Percentiles rank a stretch among this genome's conserved stretches.
Evolutionary conservation across 164 flowering plant genomes (phyloP).

Genomic region (Dillenia turbinata): DNA sequence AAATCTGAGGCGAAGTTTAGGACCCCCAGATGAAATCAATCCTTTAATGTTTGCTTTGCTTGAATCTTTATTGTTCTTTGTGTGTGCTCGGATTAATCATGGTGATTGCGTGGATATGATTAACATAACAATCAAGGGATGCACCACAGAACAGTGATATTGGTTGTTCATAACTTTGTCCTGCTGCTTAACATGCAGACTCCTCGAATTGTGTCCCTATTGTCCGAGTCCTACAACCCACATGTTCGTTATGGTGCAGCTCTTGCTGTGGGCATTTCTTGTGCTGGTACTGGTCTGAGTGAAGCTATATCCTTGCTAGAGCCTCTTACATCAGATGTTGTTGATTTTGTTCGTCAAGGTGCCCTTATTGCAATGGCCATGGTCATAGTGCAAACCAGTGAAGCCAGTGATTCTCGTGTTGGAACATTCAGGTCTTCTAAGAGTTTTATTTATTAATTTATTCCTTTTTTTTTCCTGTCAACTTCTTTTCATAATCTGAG

Average conservation of each 20-base stretch:
- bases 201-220: constrained; percentile 90
- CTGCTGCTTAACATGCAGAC: constrained; percentile 49
- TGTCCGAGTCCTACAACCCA: constrained; percentile 98
- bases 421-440: constrained; percentile 79
- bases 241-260: constrained; percentile 99
- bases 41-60: too few species aligned
- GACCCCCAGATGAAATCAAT: too few species aligned
- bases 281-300: constrained; percentile 98
- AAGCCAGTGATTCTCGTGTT: constrained; percentile 96
- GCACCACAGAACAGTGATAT: too few species aligned
- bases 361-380: constrained; percentile 99
- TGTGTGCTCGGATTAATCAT: too few species aligned
- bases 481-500: background rate
- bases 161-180: too few species aligned
- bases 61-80: too few species aligned
- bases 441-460: background rate
- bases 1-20: too few species aligned
- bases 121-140: too few species aligned
- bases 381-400: constrained; percentile 97
- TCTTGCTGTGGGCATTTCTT: constrained; percentile 97
- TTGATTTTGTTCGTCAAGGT: constrained; percentile 99
- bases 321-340: constrained; percentile 97
- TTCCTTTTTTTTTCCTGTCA: background rate
- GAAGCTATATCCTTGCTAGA: constrained; percentile 97
- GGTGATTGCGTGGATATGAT: too few species aligned